These are phyloP conservation scores for Claviceps fusiformis DNA, from an alignment of 2,329 filamentous ascomycete species.

Conservation along the genomic window DNA sequence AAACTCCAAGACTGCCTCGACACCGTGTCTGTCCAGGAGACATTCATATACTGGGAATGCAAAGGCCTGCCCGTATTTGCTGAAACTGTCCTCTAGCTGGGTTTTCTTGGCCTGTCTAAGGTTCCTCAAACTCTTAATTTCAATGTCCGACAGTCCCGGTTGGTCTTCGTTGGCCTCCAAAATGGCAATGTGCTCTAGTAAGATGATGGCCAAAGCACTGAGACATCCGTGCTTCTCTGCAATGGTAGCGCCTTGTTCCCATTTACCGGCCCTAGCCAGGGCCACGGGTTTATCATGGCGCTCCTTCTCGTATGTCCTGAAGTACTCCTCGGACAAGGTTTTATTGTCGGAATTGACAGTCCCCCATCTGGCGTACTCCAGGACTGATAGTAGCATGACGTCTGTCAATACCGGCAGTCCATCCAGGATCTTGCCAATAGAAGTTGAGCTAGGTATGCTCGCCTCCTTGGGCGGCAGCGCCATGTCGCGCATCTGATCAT, in stretches of 20 bases:
- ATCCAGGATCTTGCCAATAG: constrained; percentile 32
- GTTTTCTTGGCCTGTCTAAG: constrained; percentile 29
- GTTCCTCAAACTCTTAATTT: constrained; percentile 17
- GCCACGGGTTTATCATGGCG: constrained; percentile 38
- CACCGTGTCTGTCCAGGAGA: constrained; percentile 53
- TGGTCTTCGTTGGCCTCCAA: constrained; percentile 17
- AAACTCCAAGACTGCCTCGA: constrained; percentile 57
- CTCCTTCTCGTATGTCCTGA: constrained; percentile 34
- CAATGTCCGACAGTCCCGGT: constrained; percentile 15
- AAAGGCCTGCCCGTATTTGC: constrained; percentile 51
- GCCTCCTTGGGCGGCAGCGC: constrained; percentile 17
- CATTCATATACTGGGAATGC: constrained; percentile 70
- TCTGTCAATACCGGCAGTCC: constrained; percentile 39
- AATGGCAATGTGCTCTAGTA: constrained; percentile 38
- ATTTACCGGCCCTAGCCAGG: constrained; percentile 40
- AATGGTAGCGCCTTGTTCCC: constrained; percentile 43
- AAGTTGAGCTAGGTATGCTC: constrained; percentile 22
- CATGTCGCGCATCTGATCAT: constrained; percentile 20
- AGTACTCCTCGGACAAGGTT: constrained; percentile 30
- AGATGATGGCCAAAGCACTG: constrained; percentile 39
- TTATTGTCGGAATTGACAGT: constrained; percentile 30
- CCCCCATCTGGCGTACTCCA: constrained; percentile 40
- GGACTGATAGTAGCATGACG: constrained; percentile 38
- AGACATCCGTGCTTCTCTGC: constrained; percentile 45
- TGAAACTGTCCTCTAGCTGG: constrained; percentile 39